Base-by-base conservation (phyloP, 352 stramenopile genomes). In the Pythium rishiriense region DNA sequence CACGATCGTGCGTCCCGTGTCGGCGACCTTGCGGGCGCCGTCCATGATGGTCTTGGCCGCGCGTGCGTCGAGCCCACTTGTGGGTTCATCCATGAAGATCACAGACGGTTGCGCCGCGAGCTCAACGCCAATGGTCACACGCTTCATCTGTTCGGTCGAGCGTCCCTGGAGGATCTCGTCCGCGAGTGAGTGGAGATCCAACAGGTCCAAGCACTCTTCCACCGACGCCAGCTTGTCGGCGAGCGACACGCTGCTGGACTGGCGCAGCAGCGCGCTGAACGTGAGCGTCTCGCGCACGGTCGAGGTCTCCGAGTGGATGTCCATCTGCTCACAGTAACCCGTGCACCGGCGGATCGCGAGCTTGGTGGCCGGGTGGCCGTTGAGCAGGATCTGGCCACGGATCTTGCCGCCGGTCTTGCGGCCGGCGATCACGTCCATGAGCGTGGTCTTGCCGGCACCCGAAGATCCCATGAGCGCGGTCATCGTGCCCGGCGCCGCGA, bases 371-470 rank as follows among this genome's bases (percentile, higher is more conserved):
- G 94, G 85, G 58, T 92, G 75, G 43, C 95, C 94, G 71, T 98
- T 98, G 5, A 98, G 61, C 10, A 64, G 37, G 17, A 98, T 90
- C 14, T 96, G 45, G 24, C 94, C 94, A 25, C 69, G 71, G 56
- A 98, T 91, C 19, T 63, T 79, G 25, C 96, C 95, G 15, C 78
- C 80, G 8, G 79, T 95, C 75, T 98, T 98, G 53, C 96, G 79
- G 21, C 96, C 78, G 6, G 95, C 90, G 51, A 99, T 93, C 8
- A 98, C 93, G 72, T 98, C 93, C 71, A 98, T 91, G 10, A 99
- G 75, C 4, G 96, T 99, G 12, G 94, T 98, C 74, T 98, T 98
- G 4, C 94, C 92, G 31, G 89, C 85, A 35, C 88, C 87, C 0
- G 73, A 83, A 2, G 74, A 76, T 2, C 86, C 86, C 79, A 92